Evolutionary conservation across 2,329 filamentous ascomycete genomes (phyloP).

Genomic region (Trichophyton verrucosum): DNA sequence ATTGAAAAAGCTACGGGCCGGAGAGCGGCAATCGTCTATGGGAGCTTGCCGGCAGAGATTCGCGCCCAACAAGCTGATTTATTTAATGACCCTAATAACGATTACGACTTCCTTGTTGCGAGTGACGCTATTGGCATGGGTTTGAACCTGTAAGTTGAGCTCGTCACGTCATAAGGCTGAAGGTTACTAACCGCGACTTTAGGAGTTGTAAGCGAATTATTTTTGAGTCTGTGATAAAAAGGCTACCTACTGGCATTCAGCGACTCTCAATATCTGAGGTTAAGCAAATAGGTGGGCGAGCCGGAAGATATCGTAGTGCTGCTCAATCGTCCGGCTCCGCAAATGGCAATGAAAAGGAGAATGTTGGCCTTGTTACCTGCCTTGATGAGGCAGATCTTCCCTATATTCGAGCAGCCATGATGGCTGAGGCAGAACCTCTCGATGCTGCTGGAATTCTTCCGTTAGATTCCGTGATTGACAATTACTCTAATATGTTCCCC

Average conservation of each 20-base stretch:
- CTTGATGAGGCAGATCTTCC: conserved; percentile 58
- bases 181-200: conserved; percentile 12
- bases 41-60: conserved; percentile 80
- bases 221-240: conserved; percentile 68
- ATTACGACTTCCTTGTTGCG: conserved; percentile 87
- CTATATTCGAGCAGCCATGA: conserved; percentile 51
- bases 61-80: conserved; percentile 79
- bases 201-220: conserved; percentile 75
- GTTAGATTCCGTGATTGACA: conserved; percentile 56
- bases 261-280: conserved; percentile 61
- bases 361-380: conserved; percentile 64
- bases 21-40: conserved; percentile 86
- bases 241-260: conserved; percentile 46
- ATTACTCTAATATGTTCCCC: conserved; percentile 72
- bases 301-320: conserved; percentile 71
- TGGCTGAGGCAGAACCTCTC: conserved; percentile 51
- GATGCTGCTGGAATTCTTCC: conserved; percentile 61
- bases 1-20: conserved; percentile 66
- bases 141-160: conserved; percentile 58
- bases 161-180: neutral
- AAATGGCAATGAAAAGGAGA: conserved; percentile 18
- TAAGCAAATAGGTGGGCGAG: conserved; percentile 89
- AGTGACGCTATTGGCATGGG: conserved; percentile 98
- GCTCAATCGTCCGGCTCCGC: conserved; percentile 35
- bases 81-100: conserved; percentile 91